Evolutionary conservation across 2,329 filamentous ascomycete species (phyloP), one percentile per base, ranked within the genome.

Genomic region (Colletotrichum tofieldiae): DNA sequence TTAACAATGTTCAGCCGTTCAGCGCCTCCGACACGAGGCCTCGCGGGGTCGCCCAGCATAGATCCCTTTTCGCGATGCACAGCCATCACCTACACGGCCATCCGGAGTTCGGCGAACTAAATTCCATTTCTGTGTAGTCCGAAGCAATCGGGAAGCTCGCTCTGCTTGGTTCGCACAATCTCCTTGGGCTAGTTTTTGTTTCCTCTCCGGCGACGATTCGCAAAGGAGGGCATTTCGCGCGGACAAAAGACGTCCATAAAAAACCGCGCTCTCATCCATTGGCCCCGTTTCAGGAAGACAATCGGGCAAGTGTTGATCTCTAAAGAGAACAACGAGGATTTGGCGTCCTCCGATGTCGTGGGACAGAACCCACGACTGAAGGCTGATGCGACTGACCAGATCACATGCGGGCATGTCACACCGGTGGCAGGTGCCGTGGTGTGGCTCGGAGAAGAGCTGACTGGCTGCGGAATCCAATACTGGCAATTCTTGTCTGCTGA

Each of bases 161-260:
- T 95, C 93, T 87, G 92, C 94, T 79, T 92, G 93, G 89, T 81
- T 86, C 88, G 93, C 94, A 94, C 89, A 92, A 90, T 92, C 93
- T 91, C 93, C 93, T 82, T 87, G 92, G 94, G 97, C 92, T 91
- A 86, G 94, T 96, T 95, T 98, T 98, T 97, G 93, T 86, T 93
- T 95, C 92, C 93, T 92, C 93, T 91, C 90, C 90, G 78, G 74
- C 78, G 77, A 76, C 74, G 56, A 65, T 18, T 77, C 78, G 80
- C 78, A 80, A 81, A 82, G 89, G 90, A 92, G 91, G 92, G 93
- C 91, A 83, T 86, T 84, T 79, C 85, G 87, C 91, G 88, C 94
- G 94, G 89, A 93, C 94, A 97, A 98, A 98, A 90, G 84, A 95
- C 94, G 92, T 97, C 94, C 88, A 87, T 88, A 97, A 98, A 71